Conservation (phyloP, 2,329 filamentous ascomycete species). For the Pezicula carpinea region DNA sequence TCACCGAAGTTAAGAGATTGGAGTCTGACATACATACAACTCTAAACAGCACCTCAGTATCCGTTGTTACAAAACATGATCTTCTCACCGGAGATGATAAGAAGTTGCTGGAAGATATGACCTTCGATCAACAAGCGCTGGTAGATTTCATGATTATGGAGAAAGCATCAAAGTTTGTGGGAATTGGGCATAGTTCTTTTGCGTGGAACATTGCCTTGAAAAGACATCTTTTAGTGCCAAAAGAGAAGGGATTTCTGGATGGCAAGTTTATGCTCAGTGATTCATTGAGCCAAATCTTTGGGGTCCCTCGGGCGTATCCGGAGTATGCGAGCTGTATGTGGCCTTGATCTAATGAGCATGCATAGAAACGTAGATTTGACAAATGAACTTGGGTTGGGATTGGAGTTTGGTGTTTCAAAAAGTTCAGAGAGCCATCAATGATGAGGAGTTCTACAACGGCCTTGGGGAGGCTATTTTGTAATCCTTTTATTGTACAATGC, state of each 20-base stretch:
- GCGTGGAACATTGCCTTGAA: conserved; percentile 40
- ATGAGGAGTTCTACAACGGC: no score
- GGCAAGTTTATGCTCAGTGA: background rate
- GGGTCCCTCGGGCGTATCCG: background rate
- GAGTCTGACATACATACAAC: background rate
- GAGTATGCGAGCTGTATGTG: background rate
- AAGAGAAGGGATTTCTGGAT: background rate
- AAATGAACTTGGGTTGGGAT: no score
- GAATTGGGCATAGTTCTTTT: conserved; percentile 39
- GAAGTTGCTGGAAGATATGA: conserved; percentile 28
- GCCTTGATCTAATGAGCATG: no score
- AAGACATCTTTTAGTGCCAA: conserved; percentile 17
- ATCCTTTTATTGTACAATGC: no score
- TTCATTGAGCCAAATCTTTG: background rate
- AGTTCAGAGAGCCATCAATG: no score
- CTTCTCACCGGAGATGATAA: conserved; percentile 32
- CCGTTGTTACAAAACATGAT: conserved; percentile 30
- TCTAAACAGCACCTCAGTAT: conserved; percentile 3
- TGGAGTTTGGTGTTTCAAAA: no score
- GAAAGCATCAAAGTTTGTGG: conserved; percentile 35
- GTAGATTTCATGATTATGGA: conserved; percentile 44
- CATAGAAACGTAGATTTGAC: background rate
- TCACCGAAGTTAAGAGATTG: conserved; percentile 3
- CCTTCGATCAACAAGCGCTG: conserved; percentile 40
- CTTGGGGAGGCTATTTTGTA: background rate